phyloP scores from a whole-genome alignment of 2,329 filamentous ascomycete species.

The Aspergillus pseudoterreus region DNA sequence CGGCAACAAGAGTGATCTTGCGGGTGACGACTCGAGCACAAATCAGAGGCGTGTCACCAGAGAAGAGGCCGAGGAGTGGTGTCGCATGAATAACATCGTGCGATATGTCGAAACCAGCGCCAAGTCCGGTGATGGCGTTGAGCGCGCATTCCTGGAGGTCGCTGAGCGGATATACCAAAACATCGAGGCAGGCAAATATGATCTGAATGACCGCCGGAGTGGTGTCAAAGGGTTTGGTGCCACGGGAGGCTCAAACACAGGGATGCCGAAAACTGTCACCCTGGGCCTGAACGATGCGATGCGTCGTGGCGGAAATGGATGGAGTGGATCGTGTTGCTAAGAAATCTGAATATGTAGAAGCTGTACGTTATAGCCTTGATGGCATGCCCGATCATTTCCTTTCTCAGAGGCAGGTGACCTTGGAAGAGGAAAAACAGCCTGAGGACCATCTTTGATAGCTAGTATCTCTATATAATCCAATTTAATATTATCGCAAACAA shows the following conservation, averaged over 20 bases:
- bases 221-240: conserved; percentile 70
- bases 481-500: too few species aligned
- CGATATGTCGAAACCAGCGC: conserved; percentile 95
- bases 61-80: conserved; percentile 88
- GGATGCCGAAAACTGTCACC: conserved; percentile 40
- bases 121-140: conserved; percentile 91
- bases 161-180: conserved; percentile 95
- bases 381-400: too few species aligned
- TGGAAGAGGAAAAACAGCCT: too few species aligned
- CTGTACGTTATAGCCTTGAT: not conserved
- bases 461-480: too few species aligned
- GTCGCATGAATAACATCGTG: conserved; percentile 75
- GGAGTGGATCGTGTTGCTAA: conserved; percentile 37
- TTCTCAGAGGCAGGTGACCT: too few species aligned
- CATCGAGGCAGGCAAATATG: conserved; percentile 91
- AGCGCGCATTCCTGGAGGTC: conserved; percentile 87
- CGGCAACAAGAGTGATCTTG: conserved; percentile 89
- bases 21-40: conserved; percentile 43
- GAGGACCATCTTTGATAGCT: too few species aligned
- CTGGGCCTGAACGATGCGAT: conserved; percentile 47
- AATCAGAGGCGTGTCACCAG: conserved; percentile 70
- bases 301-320: conserved; percentile 36
- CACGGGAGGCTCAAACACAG: conserved; percentile 33
- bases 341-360: not conserved
- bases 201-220: conserved; percentile 85